Conservation (phyloP, 2,329 filamentous ascomycete species). For the Aspergillus cejpii region DNA sequence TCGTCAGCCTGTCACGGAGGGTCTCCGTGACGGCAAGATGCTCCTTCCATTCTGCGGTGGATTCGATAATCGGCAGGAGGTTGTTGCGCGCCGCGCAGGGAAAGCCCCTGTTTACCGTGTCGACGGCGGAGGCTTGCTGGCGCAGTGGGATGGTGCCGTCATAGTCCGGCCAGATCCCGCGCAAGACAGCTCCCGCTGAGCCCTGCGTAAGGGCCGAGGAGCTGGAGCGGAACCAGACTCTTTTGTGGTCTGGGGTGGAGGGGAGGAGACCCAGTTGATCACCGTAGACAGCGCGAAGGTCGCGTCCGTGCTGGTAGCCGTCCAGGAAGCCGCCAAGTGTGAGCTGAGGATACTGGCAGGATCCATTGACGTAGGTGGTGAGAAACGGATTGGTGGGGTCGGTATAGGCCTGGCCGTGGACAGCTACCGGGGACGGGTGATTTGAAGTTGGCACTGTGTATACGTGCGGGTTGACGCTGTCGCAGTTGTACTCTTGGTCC, state of each 20-base stretch:
- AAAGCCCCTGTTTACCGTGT: constrained; percentile 35
- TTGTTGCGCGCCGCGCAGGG: constrained; percentile 25
- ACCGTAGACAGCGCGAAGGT: constrained; percentile 31
- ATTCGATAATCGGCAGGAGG: constrained; percentile 23
- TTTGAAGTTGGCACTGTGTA: constrained; percentile 25
- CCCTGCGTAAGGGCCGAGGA: constrained; percentile 34
- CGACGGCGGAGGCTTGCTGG: constrained; percentile 32
- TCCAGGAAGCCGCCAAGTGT: constrained; percentile 36
- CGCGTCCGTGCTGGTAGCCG: constrained; percentile 34
- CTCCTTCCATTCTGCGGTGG: constrained; percentile 30
- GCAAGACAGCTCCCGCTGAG: constrained; percentile 35
- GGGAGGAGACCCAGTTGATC: constrained; percentile 30
- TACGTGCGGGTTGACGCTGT: constrained; percentile 33
- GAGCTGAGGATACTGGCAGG: constrained; percentile 38
- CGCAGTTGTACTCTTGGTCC: constrained; percentile 36
- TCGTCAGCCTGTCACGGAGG: constrained; percentile 26
- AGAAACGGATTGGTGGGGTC: constrained; percentile 34
- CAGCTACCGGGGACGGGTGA: constrained; percentile 20
- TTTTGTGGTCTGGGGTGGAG: constrained; percentile 17
- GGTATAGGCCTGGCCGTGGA: constrained; percentile 35
- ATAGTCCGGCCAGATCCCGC: constrained; percentile 34
- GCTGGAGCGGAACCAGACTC: constrained; percentile 35
- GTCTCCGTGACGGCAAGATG: constrained; percentile 29
- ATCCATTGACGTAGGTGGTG: constrained; percentile 26
- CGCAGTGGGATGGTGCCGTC: constrained; percentile 31